These are phyloP conservation scores for Heritiera fomes DNA, from an alignment of 345 rosid species.

Conservation along the genomic window DNA sequence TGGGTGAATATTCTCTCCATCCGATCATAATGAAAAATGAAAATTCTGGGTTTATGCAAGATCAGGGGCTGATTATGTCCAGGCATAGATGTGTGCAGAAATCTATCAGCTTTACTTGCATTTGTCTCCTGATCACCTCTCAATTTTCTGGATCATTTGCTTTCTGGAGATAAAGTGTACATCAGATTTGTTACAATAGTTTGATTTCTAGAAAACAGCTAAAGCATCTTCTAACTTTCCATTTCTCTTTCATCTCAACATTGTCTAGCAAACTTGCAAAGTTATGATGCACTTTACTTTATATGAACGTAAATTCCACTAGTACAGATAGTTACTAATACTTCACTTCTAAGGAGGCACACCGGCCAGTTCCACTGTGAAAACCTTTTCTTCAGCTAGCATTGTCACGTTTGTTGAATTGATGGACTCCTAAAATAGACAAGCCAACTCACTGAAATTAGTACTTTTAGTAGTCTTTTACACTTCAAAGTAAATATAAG, in stretches of 20 bases:
- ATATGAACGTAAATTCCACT: no score
- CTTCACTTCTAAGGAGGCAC: constrained; percentile 18
- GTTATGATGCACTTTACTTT: no score
- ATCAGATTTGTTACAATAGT: not conserved
- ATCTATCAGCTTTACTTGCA: not conserved
- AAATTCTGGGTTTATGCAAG: not conserved
- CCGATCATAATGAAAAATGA: not conserved
- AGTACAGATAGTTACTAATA: not conserved
- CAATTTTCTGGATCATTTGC: not conserved
- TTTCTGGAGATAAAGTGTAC: not conserved
- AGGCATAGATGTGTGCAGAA: not conserved
- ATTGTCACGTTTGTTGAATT: constrained; percentile 22
- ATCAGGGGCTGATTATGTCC: not conserved
- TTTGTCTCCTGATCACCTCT: not conserved
- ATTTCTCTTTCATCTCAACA: no score
- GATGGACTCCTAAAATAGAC: not conserved
- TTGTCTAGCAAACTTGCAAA: no score
- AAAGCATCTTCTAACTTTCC: no score
- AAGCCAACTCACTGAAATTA: not conserved
- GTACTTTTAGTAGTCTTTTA: not conserved
- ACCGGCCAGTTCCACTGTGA: constrained; percentile 8
- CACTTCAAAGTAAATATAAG: not conserved
- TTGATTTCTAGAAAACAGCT: no score
- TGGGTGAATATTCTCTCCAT: not conserved
- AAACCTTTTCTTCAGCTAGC: not conserved